These are phyloP conservation scores for Yarrowia bubula DNA, from an alignment of 805 yeast species.

Conservation along the genomic window DNA sequence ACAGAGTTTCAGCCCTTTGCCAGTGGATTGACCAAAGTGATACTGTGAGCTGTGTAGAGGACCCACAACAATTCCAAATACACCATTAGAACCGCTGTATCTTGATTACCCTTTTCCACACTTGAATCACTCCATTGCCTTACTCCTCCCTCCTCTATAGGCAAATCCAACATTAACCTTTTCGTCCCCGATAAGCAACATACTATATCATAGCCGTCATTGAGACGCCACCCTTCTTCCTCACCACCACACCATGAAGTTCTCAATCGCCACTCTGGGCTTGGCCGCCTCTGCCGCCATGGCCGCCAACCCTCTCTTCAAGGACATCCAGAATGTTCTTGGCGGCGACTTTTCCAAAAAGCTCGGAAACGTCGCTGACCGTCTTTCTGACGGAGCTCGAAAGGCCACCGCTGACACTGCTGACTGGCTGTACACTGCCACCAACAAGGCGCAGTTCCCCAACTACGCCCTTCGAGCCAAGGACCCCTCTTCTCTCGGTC, in stretches of 20 bases:
- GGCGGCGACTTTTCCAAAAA: conserved; percentile 20
- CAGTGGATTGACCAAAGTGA: neutral
- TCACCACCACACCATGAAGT: conserved; percentile 1
- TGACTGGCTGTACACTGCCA: conserved; percentile 43
- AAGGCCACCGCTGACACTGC: neutral
- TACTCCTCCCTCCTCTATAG: neutral
- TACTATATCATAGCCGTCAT: too few species aligned
- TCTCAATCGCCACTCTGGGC: conserved; percentile 15
- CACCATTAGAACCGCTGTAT: too few species aligned
- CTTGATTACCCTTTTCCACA: too few species aligned
- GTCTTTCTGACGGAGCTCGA: neutral
- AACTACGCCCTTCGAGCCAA: conserved; percentile 60
- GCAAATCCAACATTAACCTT: neutral
- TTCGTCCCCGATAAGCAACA: conserved; percentile 18
- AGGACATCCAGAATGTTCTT: conserved; percentile 16
- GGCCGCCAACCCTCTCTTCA: conserved; percentile 23
- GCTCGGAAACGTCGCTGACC: conserved; percentile 19
- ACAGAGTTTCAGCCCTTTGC: conserved; percentile 1
- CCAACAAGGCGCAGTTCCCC: conserved; percentile 49
- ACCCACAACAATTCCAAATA: too few species aligned
- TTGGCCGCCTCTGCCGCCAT: conserved; percentile 11
- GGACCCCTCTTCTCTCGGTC: conserved; percentile 64
- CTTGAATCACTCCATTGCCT: neutral
- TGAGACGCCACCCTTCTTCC: conserved; percentile 23
- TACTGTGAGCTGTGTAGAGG: neutral